Conservation (phyloP, 2,329 filamentous ascomycete genomes). For the Aspergillus tamarii region DNA sequence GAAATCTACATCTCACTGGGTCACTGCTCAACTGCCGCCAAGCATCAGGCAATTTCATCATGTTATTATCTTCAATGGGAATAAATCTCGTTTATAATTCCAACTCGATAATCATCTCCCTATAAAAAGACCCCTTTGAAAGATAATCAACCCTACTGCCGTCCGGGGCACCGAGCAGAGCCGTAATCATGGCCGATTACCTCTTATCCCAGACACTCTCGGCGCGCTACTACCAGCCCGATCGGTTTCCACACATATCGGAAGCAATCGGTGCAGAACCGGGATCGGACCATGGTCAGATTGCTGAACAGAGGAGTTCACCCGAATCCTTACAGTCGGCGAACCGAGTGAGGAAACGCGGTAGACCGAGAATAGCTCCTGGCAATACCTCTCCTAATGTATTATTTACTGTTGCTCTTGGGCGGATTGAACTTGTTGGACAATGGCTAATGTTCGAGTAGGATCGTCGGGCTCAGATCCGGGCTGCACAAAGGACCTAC, state of each 20-base stretch:
- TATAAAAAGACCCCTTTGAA: not conserved
- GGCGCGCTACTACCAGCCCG: constrained; percentile 5
- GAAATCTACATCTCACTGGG: not conserved
- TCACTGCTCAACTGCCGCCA: not conserved
- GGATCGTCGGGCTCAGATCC: constrained; percentile 77
- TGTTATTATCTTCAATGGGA: not conserved
- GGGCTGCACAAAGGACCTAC: constrained; percentile 83
- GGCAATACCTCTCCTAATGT: not conserved
- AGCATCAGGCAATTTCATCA: constrained; percentile 2
- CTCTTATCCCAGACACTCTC: constrained; percentile 8
- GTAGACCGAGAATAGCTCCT: constrained; percentile 2
- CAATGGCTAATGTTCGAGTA: constrained; percentile 1
- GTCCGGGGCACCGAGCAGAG: not conserved
- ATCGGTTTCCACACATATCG: constrained; percentile 1
- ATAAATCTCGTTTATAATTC: not conserved
- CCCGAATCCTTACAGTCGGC: not conserved
- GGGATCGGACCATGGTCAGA: not conserved
- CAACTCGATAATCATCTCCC: not conserved
- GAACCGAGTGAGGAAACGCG: constrained; percentile 4
- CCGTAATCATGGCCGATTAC: not conserved
- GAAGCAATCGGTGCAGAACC: not conserved
- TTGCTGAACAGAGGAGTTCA: not conserved
- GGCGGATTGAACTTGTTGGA: too few species aligned
- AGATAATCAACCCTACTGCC: not conserved
- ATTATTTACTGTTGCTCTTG: not conserved